Base-by-base conservation (phyloP, 192 early-diverging fungal species). In the Rhizophagus clarus region DNA sequence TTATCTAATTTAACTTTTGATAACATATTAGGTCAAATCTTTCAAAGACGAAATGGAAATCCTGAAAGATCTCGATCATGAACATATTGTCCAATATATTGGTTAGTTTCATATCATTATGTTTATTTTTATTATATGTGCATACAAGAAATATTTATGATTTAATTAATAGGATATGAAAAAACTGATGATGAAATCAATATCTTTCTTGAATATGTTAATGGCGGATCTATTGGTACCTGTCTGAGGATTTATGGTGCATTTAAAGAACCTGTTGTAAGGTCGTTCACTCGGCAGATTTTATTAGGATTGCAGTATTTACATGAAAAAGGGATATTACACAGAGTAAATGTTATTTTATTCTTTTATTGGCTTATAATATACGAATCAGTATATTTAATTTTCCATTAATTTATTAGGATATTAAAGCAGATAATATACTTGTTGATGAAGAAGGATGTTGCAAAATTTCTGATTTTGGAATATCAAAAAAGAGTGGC, bases 381-480 rank as follows among this genome's bases (percentile, higher is more conserved):
- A 51, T 32, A 70, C 60, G 3, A 34, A 71, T 74, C n/a, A 29
- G 22, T 31, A 64, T 40, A 49, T 12, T 31, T 62, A 45, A 66
- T 34, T 64, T 26, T 74, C 37, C 79, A 3, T 51, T 60, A 71
- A 66, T 10, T 26, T 42, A 11, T 20, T 84, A 89, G 85, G 93
- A 95, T 81, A 94, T 95, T 81, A 95, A 95, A 84, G 91, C 91
- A 37, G 93, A 90, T 20, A 95, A 95, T 80, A 92, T 94, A 61
- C 81, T 95, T 42, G 89, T 95, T 3, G 90, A 95, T 80, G 89
- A 94, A 60, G 86, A 91, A n/a, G 94, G 94, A 32, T 88, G 94
- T 9, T 96, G 95, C 73, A 99, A 99, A 85, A 99, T 99, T 34
- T 94, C 94, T 20, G 97, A 99, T 83, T 99, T 99, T 89, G 97